These are phyloP conservation scores for Fraxinus quadrangulata DNA, from an alignment of 257 asterid genomes.

Conservation along the genomic window DNA sequence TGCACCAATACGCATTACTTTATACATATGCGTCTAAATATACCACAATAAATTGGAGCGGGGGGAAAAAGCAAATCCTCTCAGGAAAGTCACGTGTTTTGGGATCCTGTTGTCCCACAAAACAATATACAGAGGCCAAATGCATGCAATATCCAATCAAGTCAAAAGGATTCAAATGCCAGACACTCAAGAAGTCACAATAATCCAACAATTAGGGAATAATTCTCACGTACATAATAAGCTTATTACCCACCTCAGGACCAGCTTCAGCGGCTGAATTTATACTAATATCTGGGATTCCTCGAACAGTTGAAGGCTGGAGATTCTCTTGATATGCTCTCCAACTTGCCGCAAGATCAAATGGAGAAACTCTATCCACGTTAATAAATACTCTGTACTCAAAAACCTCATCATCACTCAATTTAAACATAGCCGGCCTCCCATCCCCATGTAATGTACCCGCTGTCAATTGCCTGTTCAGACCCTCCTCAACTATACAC, in stretches of 20 bases:
- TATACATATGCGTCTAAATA: background rate
- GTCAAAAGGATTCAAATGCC: slow-evolving; percentile 8
- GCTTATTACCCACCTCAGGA: slow-evolving; percentile 48
- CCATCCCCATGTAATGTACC: slow-evolving; percentile 82
- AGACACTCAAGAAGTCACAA: slow-evolving; percentile 6
- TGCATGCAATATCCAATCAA: slow-evolving; percentile 1
- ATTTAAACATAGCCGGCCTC: slow-evolving; percentile 64
- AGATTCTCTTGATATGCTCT: slow-evolving; percentile 93
- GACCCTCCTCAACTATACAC: slow-evolving; percentile 88
- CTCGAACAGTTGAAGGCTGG: slow-evolving; percentile 91
- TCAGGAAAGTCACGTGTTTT: background rate
- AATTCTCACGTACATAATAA: background rate
- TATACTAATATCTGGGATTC: slow-evolving; percentile 88
- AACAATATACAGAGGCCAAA: background rate
- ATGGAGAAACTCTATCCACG: slow-evolving; percentile 88
- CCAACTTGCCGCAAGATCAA: slow-evolving; percentile 99
- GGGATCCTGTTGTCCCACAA: background rate
- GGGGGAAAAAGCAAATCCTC: background rate
- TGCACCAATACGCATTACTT: background rate
- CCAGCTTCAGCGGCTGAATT: slow-evolving; percentile 53
- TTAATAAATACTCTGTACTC: slow-evolving; percentile 78
- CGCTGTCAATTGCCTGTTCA: slow-evolving; percentile 70
- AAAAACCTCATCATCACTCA: slow-evolving; percentile 61
- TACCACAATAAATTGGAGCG: background rate
- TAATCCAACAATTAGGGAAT: slow-evolving; percentile 9